Percentiles rank a stretch among this genome's conserved stretches.
These are phyloP conservation scores for Kwoniella sp. DNA, from an alignment of 768 basidiomycete genomes.

Conservation along the genomic window DNA sequence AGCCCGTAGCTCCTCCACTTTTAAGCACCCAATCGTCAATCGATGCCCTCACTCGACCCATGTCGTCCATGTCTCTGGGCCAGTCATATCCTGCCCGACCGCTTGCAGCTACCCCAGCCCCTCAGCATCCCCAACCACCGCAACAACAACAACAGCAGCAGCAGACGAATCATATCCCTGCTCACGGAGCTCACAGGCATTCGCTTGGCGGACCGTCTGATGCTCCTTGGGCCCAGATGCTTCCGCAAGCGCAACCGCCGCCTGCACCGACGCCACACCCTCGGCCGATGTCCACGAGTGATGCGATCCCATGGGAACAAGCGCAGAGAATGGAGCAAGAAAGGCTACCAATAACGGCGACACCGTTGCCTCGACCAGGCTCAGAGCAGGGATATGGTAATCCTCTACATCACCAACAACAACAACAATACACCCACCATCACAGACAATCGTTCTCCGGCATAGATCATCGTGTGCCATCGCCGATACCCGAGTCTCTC, in stretches of 20 bases:
- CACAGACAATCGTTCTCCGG: neutral
- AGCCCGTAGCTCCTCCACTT: neutral
- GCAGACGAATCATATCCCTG: slow-evolving; percentile 3
- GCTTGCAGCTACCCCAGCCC: slow-evolving; percentile 24
- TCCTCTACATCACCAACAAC: neutral
- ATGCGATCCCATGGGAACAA: slow-evolving; percentile 25
- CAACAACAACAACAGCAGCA: slow-evolving; percentile 9
- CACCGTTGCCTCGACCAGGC: slow-evolving; percentile 33
- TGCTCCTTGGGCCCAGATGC: slow-evolving; percentile 37
- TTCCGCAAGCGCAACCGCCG: slow-evolving; percentile 36
- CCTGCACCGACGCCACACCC: slow-evolving; percentile 31
- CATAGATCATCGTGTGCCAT: slow-evolving; percentile 19
- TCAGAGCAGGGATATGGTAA: slow-evolving; percentile 28
- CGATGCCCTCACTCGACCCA: slow-evolving; percentile 39
- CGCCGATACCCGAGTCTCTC: slow-evolving; percentile 32
- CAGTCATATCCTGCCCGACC: slow-evolving; percentile 27
- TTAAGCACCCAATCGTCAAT: slow-evolving; percentile 17
- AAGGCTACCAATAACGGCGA: slow-evolving; percentile 15
- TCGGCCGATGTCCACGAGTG: slow-evolving; percentile 36
- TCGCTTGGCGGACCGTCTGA: slow-evolving; percentile 36
- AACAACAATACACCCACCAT: slow-evolving; percentile 3
- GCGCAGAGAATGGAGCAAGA: slow-evolving; percentile 21
- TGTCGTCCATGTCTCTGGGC: slow-evolving; percentile 45
- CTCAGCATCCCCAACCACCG: slow-evolving; percentile 4
- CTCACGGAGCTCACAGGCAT: slow-evolving; percentile 38